Evolutionary conservation across 768 basidiomycete genomes (phyloP), one percentile per base, ranked within the genome.

Genomic region (Kwoniella dendrophila): DNA sequence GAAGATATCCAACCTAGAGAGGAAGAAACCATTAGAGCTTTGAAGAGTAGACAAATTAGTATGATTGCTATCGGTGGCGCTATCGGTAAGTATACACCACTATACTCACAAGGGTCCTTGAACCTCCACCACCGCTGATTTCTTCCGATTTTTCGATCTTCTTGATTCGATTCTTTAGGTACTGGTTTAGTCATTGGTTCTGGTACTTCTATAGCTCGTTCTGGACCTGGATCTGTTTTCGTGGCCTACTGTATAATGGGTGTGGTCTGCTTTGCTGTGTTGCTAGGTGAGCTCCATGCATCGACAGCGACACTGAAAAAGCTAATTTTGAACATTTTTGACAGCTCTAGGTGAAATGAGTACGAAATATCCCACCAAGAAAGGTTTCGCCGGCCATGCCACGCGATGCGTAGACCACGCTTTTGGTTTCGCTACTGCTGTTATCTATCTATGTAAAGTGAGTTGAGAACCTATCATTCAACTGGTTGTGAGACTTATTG

Each of bases 61-160:
- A 77, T 77, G 76, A 75, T 77, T 61, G 76, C 76, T 40, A 75
- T 77, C 34, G 75, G 73, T 61, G 76, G 76, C 56, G 76, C 76
- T 51, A 75, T 77, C 49, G 72, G 69, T 73, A 52, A 50, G 45
- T 48, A 3, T 22, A 47, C 34, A 29, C 10, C 36, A 41, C 24
- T 29, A 14, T 22, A 56, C 34, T 49, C 5, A 20, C 4, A 20
- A n/a, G n/a, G n/a, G n/a, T n/a, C n/a, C n/a, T n/a, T n/a, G n/a
- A n/a, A n/a, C n/a, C n/a, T n/a, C n/a, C n/a, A n/a, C n/a, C n/a
- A n/a, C n/a, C n/a, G n/a, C n/a, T 8, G 38, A 33, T 22, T 52
- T 10, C 16, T 33, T 14, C 30, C 12, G 55, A 48, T 22, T 11
- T 22, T 10, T 11, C 6, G 20, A 44, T 8, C 5, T 12, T 38